phyloP scores from a whole-genome alignment of 768 basidiomycete species.

The Botryobasidium botryosum region DNA sequence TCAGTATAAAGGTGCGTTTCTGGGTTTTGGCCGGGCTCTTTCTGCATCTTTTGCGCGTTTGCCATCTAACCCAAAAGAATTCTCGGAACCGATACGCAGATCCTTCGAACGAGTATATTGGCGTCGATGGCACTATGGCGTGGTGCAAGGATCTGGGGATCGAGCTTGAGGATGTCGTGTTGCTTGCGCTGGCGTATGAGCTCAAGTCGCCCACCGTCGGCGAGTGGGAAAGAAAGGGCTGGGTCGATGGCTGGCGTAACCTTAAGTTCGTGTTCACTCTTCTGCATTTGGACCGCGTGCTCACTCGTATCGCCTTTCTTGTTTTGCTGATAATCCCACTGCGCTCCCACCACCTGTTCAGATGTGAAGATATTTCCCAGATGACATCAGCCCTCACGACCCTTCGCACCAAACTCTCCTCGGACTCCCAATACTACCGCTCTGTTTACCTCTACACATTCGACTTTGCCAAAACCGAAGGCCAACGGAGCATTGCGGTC shows the following conservation, averaged over 20 bases:
- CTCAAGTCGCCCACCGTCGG: slow-evolving; percentile 60
- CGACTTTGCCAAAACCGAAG: slow-evolving; percentile 55
- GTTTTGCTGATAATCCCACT: neutral
- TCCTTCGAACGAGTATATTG: slow-evolving; percentile 28
- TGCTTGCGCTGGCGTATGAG: slow-evolving; percentile 68
- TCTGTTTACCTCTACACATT: slow-evolving; percentile 71
- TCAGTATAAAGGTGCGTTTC: slow-evolving; percentile 41
- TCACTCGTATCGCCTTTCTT: slow-evolving; percentile 5
- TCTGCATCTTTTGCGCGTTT: slow-evolving; percentile 1
- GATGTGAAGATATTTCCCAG: slow-evolving; percentile 43
- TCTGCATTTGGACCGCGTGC: no score
- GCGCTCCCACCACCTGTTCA: slow-evolving; percentile 17
- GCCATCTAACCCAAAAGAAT: neutral
- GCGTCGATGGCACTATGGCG: slow-evolving; percentile 62
- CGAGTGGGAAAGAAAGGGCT: slow-evolving; percentile 50
- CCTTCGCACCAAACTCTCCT: slow-evolving; percentile 42
- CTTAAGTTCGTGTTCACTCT: slow-evolving; percentile 49
- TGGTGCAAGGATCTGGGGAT: slow-evolving; percentile 55
- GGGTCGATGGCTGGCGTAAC: slow-evolving; percentile 67
- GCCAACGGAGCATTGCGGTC: slow-evolving; percentile 60
- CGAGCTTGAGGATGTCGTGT: slow-evolving; percentile 64
- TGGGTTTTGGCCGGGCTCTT: neutral
- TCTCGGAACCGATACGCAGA: slow-evolving; percentile 38
- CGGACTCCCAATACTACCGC: slow-evolving; percentile 51
- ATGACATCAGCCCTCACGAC: slow-evolving; percentile 42